These are phyloP conservation scores for Sclerotinia sclerotiorum DNA, from an alignment of 2,329 filamentous ascomycete species.

Conservation along the genomic window DNA sequence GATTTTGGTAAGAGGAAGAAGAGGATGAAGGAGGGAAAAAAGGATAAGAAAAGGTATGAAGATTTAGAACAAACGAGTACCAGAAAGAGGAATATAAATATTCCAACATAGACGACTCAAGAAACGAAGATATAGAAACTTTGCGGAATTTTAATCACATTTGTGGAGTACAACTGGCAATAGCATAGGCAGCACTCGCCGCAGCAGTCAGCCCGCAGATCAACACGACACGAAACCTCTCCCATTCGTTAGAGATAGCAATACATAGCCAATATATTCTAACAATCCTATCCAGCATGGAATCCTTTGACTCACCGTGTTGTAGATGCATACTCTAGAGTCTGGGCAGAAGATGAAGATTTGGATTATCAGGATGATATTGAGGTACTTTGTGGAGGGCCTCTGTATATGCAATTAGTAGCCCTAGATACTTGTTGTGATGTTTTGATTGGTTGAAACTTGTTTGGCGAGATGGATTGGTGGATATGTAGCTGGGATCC, in stretches of 20 bases:
- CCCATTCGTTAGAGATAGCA: constrained; percentile 21
- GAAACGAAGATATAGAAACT: not conserved
- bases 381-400: not conserved
- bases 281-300: not conserved
- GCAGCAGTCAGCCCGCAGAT: constrained; percentile 21
- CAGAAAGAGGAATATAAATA: not conserved
- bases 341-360: not conserved
- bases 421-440: not conserved
- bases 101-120: not conserved
- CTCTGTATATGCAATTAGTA: constrained; percentile 3
- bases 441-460: not conserved
- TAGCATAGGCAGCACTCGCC: constrained; percentile 19
- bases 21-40: not conserved
- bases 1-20: not conserved
- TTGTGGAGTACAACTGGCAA: constrained; percentile 10
- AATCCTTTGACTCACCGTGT: constrained; percentile 16
- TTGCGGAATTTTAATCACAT: not conserved
- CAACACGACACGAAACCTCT: not conserved
- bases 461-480: not conserved
- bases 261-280: not conserved
- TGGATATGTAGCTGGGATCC: constrained; percentile 6
- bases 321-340: constrained; percentile 1
- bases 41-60: constrained; percentile 1
- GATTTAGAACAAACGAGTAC: not conserved
- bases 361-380: not conserved